Conservation (phyloP, 2,329 filamentous ascomycete genomes). For the Fusarium avenaceum region DNA sequence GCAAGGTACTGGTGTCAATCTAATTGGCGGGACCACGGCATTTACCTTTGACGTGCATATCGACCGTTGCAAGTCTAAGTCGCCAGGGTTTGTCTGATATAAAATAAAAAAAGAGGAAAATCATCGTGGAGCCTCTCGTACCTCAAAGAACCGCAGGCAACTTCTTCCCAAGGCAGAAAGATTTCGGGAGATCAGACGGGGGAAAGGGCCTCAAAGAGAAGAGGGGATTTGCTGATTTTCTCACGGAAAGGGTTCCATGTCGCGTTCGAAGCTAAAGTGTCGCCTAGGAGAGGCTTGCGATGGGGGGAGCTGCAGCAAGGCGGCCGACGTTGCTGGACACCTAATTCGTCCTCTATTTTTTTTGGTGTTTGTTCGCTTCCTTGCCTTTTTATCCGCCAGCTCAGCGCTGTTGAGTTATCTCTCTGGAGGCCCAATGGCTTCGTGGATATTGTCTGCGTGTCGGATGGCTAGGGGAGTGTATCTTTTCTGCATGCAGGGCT, state of each 20-base stretch:
- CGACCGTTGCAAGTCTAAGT: conserved; percentile 26
- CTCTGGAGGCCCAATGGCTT: conserved; percentile 9
- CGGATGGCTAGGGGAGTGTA: conserved; percentile 12
- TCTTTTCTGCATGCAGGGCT: conserved; percentile 19
- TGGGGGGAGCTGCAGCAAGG: conserved; percentile 37
- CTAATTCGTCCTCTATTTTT: conserved; percentile 33
- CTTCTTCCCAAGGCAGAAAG: conserved; percentile 8
- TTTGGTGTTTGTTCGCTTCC: neutral
- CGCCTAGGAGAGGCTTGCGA: conserved; percentile 22
- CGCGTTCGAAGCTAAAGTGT: conserved; percentile 35
- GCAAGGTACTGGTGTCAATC: conserved; percentile 31
- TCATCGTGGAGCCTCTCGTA: conserved; percentile 15
- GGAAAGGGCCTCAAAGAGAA: conserved; percentile 12
- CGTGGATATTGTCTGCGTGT: neutral
- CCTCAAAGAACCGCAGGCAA: conserved; percentile 1
- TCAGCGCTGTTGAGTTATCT: conserved; percentile 18
- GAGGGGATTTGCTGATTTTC: neutral
- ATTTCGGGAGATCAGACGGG: neutral
- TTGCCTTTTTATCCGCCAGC: conserved; percentile 35
- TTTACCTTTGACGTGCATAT: conserved; percentile 36
- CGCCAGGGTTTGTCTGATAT: conserved; percentile 9
- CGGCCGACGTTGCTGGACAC: conserved; percentile 36
- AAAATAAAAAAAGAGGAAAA: conserved; percentile 3
- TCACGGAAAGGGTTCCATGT: conserved; percentile 38
- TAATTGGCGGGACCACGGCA: conserved; percentile 20